phyloP scores from a whole-genome alignment of 2,329 filamentous ascomycete species.

The Trichoderma polysporum region DNA sequence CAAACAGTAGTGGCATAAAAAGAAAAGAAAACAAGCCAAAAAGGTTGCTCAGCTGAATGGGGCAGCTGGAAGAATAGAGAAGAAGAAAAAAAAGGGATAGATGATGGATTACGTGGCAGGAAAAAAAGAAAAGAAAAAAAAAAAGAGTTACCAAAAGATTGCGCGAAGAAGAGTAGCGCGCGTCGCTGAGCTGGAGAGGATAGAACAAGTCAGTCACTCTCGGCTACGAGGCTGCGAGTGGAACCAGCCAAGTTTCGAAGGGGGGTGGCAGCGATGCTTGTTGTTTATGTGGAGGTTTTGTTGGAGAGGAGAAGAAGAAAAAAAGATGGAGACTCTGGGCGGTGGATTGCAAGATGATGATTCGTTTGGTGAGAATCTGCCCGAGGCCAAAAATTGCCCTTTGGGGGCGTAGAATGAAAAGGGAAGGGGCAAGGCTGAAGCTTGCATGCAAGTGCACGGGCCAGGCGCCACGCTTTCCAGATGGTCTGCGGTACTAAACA shows the following conservation, averaged over 20 bases:
- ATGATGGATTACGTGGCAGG: too few relatives aligned
- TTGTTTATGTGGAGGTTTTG: neutral
- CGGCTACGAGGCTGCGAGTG: conserved; percentile 5
- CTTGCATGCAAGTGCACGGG: neutral
- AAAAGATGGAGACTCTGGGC: conserved; percentile 4
- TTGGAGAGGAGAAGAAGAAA: neutral
- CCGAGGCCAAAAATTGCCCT: neutral
- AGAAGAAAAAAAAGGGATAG: too few relatives aligned
- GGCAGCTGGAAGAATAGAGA: neutral
- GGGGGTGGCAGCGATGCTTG: neutral
- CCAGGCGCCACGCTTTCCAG: conserved; percentile 3
- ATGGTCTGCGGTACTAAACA: neutral
- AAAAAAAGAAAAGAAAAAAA: neutral
- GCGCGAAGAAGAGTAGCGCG: conserved; percentile 1
- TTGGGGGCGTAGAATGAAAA: neutral
- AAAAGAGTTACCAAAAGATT: neutral
- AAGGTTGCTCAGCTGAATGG: neutral
- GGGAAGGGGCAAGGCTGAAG: conserved; percentile 14
- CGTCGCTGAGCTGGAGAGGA: neutral
- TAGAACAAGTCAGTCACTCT: neutral
- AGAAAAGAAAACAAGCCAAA: neutral
- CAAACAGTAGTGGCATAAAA: neutral
- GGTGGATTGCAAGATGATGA: neutral
- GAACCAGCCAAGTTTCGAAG: neutral
- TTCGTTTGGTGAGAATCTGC: neutral